These are phyloP conservation scores for Cylindrodendrum hubeiense DNA, from an alignment of 2,329 filamentous ascomycete genomes.

Conservation along the genomic window DNA sequence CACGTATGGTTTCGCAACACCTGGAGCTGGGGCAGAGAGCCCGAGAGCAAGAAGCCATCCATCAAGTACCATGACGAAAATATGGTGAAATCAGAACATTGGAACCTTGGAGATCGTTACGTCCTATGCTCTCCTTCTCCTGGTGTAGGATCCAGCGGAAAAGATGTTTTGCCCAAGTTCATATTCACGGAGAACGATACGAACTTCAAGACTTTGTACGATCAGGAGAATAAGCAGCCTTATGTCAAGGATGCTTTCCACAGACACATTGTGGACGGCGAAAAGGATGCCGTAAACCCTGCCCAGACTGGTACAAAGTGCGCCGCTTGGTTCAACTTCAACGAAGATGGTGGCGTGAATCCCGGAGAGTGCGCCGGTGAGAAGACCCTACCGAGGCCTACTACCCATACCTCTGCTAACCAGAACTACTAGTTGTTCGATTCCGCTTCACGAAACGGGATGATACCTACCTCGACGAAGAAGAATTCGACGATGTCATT, in stretches of 20 bases:
- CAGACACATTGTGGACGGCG: conserved; percentile 83
- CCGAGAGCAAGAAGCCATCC: conserved; percentile 81
- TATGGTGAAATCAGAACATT: conserved; percentile 81
- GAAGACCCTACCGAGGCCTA: conserved; percentile 47
- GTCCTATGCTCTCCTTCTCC: conserved; percentile 91
- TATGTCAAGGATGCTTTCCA: conserved; percentile 98
- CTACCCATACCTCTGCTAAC: not conserved
- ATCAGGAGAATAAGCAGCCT: conserved; percentile 80
- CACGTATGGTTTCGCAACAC: conserved; percentile 98
- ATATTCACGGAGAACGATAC: conserved; percentile 97
- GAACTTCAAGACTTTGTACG: conserved; percentile 84
- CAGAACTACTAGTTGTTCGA: conserved; percentile 76
- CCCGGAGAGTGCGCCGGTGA: conserved; percentile 92
- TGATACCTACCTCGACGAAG: conserved; percentile 88
- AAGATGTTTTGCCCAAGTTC: conserved; percentile 87
- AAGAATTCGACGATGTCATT: conserved; percentile 90
- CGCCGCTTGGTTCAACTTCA: conserved; percentile 92
- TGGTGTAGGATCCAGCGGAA: conserved; percentile 80
- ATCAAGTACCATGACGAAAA: conserved; percentile 76
- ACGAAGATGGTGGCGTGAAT: conserved; percentile 86
- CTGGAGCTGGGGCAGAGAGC: conserved; percentile 92
- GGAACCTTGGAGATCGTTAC: conserved; percentile 84
- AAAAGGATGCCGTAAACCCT: conserved; percentile 87
- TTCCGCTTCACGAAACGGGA: conserved; percentile 86
- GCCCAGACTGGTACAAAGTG: conserved; percentile 85